phyloP scores from a whole-genome alignment of 208 protist genomes.

The Entamoeba invadens region DNA sequence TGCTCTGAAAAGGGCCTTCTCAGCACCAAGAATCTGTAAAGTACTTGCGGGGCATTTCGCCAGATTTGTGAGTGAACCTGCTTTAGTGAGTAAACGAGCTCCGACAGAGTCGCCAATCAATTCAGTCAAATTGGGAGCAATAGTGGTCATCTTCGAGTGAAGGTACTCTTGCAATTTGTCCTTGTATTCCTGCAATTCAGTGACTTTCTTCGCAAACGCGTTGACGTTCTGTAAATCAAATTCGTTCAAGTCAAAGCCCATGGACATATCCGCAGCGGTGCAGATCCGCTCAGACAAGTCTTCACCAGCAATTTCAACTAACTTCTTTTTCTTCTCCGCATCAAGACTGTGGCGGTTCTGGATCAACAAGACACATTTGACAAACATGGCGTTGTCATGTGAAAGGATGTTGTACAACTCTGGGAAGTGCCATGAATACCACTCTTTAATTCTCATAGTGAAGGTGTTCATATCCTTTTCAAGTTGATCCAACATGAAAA shows the following conservation, averaged over 20 bases:
- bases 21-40: conserved; percentile 93
- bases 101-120: conserved; percentile 91
- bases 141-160: conserved; percentile 65
- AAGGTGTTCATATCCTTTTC: conserved; percentile 99
- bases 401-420: conserved; percentile 81
- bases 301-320: neutral
- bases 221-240: conserved; percentile 39
- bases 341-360: neutral
- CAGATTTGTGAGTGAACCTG: conserved; percentile 80
- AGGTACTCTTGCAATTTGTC: conserved; percentile 80
- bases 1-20: conserved; percentile 84
- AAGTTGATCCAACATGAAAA: conserved; percentile 81
- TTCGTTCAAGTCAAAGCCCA: conserved; percentile 74
- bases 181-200: conserved; percentile 42
- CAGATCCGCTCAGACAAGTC: neutral
- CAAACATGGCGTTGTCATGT: conserved; percentile 80
- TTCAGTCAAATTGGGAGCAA: conserved; percentile 89
- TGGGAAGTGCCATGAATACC: conserved; percentile 96
- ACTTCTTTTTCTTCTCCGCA: neutral
- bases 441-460: conserved; percentile 86
- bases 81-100: conserved; percentile 89
- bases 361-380: conserved; percentile 57
- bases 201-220: conserved; percentile 33
- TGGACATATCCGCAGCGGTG: conserved; percentile 80
- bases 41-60: conserved; percentile 94